phyloP scores from a whole-genome alignment of 768 basidiomycete species.

The Mrakia blollopis region DNA sequence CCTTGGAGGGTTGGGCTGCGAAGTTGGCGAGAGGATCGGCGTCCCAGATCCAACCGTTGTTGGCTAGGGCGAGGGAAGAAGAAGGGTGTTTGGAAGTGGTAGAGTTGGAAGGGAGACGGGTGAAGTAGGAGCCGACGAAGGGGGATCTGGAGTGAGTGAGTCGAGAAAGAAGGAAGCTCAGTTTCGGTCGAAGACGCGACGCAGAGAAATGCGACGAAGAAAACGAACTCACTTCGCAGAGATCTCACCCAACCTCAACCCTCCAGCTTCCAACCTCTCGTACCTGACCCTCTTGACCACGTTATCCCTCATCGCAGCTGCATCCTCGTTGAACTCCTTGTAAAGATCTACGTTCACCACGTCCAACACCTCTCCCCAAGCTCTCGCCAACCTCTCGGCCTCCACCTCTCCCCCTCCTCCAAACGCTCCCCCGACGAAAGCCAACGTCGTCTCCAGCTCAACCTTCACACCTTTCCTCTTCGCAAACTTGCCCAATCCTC shows the following conservation, averaged over 20 bases:
- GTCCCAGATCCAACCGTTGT: constrained; percentile 99
- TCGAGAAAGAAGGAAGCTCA: not conserved
- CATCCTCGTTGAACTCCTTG: constrained; percentile 77
- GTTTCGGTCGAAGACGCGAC: not conserved
- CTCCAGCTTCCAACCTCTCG: constrained; percentile 70
- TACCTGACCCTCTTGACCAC: constrained; percentile 74
- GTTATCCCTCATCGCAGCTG: constrained; percentile 63
- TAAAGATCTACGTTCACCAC: constrained; percentile 86
- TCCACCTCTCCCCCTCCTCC: constrained; percentile 47
- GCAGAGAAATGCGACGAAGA: not conserved
- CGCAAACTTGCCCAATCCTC: constrained; percentile 56
- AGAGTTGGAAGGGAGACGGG: constrained; percentile 57
- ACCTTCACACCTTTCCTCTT: constrained; percentile 62
- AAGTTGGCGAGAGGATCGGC: constrained; percentile 93
- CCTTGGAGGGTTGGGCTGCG: constrained; percentile 83
- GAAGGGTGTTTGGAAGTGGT: constrained; percentile 50
- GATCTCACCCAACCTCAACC: constrained; percentile 78
- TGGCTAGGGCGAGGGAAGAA: constrained; percentile 71
- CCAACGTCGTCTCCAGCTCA: constrained; percentile 62
- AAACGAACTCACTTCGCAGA: constrained; percentile 54
- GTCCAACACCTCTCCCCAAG: constrained; percentile 74
- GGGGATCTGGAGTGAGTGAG: constrained; percentile 55
- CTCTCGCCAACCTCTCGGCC: constrained; percentile 56
- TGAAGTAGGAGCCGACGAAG: constrained; percentile 88
- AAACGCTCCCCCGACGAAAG: constrained; percentile 61